phyloP scores from a whole-genome alignment of 164 flowering plant genomes.

The Chloranthus sessilifolius region DNA sequence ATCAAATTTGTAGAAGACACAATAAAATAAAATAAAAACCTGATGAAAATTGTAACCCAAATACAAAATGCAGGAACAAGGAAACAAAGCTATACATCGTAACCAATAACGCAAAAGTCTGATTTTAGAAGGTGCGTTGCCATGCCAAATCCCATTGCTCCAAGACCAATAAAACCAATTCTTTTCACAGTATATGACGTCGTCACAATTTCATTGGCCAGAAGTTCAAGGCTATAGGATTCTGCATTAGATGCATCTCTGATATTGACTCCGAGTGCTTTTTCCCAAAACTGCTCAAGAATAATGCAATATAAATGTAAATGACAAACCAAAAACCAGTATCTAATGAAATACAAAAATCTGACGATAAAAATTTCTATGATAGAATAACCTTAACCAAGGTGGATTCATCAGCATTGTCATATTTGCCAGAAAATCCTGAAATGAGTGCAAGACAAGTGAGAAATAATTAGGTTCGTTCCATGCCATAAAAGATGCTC shows the following conservation, averaged over 20 bases:
- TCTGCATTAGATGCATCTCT: slow-evolving; percentile 56
- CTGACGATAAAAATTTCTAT: slow-evolving; percentile 1
- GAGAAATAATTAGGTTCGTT: slow-evolving; percentile 8
- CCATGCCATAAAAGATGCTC: neutral
- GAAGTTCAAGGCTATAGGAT: slow-evolving; percentile 52
- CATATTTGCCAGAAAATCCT: slow-evolving; percentile 49
- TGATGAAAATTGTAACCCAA: neutral
- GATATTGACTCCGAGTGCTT: slow-evolving; percentile 53
- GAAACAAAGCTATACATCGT: slow-evolving; percentile 54
- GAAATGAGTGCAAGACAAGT: slow-evolving; percentile 12
- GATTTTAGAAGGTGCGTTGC: slow-evolving; percentile 84
- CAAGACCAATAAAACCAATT: slow-evolving; percentile 96
- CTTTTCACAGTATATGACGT: slow-evolving; percentile 45
- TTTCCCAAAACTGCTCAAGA: slow-evolving; percentile 65
- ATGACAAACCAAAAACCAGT: neutral
- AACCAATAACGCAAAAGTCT: slow-evolving; percentile 71
- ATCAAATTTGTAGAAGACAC: too few relatives aligned
- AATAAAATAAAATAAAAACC: neutral
- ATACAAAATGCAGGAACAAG: slow-evolving; percentile 1
- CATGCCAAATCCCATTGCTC: slow-evolving; percentile 99
- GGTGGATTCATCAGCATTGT: slow-evolving; percentile 31
- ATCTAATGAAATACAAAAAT: slow-evolving; percentile 1
- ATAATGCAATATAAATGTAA: neutral
- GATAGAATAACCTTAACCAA: slow-evolving; percentile 47
- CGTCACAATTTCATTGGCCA: slow-evolving; percentile 44